A percentile compares a stretch with the other conserved stretches of the same genome.
phyloP scores from a whole-genome alignment of 192 early-diverging fungal species.

The Entomortierella lignicola region DNA sequence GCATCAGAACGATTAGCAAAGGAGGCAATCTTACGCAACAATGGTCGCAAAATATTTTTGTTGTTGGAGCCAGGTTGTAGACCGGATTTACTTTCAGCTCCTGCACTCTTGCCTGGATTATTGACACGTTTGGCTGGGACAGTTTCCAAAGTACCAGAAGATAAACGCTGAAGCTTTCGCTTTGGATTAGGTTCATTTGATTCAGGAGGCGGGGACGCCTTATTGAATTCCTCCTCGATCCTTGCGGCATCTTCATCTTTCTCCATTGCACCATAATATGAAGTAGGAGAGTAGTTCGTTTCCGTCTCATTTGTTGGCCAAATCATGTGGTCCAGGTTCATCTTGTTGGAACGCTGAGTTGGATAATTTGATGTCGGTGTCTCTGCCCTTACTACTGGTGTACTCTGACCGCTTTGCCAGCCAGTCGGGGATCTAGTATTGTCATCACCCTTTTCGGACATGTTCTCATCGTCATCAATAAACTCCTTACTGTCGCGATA shows the following conservation, averaged over 20 bases:
- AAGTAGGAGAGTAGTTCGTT: conserved; percentile 25
- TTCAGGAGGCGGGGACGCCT: conserved; percentile 48
- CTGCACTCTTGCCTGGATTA: conserved; percentile 15
- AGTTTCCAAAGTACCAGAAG: conserved; percentile 33
- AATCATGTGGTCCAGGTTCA: conserved; percentile 54
- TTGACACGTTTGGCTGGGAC: conserved; percentile 41
- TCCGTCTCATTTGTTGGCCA: conserved; percentile 54
- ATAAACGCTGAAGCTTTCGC: conserved; percentile 46
- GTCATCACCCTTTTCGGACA: conserved; percentile 41
- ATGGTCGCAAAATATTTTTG: conserved; percentile 40
- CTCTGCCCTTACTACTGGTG: conserved; percentile 14
- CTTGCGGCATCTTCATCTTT: conserved; percentile 49
- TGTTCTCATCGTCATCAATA: conserved; percentile 50
- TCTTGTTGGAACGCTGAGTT: conserved; percentile 45
- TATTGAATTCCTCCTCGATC: conserved; percentile 54
- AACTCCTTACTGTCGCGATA: conserved; percentile 54
- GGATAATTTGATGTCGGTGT: conserved; percentile 15
- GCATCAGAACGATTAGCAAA: conserved; percentile 38
- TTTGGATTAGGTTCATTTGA: conserved; percentile 42
- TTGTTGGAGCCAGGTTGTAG: not conserved
- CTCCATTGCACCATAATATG: conserved; percentile 34
- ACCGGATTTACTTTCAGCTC: conserved; percentile 4
- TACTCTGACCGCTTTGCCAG: conserved; percentile 29
- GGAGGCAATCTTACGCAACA: conserved; percentile 49
- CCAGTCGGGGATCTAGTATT: conserved; percentile 17